Evolutionary conservation across 2,329 filamentous ascomycete species (phyloP), one percentile per base, ranked within the genome.

Genomic region (Chaetomiaceae sp.): DNA sequence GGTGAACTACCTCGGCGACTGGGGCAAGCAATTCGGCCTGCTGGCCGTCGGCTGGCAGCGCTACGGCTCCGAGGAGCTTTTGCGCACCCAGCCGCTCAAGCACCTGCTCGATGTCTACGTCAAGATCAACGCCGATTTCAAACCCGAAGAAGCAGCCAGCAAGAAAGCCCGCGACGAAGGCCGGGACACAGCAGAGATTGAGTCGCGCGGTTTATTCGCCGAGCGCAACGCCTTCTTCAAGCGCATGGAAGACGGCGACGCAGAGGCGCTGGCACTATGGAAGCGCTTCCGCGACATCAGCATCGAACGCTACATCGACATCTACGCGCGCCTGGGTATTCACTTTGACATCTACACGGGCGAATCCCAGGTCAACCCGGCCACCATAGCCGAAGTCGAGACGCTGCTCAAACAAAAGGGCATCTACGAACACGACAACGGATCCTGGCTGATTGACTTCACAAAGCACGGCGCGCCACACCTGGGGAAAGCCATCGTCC

Each of bases 1-100:
- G 22, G 79, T 90, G 73, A 90, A 90, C 70, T 91, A 90, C 64
- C 76, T 90, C 0, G 87, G 87, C 33, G 87, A 91, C 66, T 91
- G 87, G 87, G 87, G 87, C 22, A 88, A 87, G 69, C 85, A 88
- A 64, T 87, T 79, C 44, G 78, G 78, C 55, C 76, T 90, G 8
- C 71, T 90, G 38, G 84, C 84, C 6, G 75, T 87, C 29, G 87
- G 84, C 0, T 91, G 83, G 69, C 72, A 84, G 59, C 79, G 77
- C 58, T 89, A 83, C 60, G 87, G 87, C 2, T 80, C 75, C 42
- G 84, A 89, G 62, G 80, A 85, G 48, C 77, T 79, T 54, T 72
- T 89, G 11, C 68, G 77, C 42, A 73, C 75, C 46, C 84, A 89
- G 62, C 85, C 87, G 1, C 85, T 90, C 59, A 81, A 82, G 53